Evolutionary conservation across 805 yeast genomes (phyloP), one percentile per base, ranked within the genome.

Genomic region (Diddensiella santjacobensis): DNA sequence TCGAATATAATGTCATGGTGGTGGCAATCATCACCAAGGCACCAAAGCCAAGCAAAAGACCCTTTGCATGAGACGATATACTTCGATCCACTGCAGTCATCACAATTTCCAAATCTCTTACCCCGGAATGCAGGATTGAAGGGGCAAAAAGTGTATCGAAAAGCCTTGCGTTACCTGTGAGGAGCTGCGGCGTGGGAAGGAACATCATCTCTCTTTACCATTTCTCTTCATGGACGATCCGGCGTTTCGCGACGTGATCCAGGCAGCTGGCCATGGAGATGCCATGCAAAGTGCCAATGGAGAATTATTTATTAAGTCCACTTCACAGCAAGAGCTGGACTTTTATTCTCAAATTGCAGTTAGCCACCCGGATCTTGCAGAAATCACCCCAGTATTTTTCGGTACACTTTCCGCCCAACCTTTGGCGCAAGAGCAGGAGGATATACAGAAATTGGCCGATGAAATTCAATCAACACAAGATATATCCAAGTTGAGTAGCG

Each of bases 201-300:
- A n/a, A n/a, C n/a, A n/a, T n/a, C n/a, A n/a, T n/a, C n/a, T n/a
- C n/a, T n/a, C n/a, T n/a, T n/a, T n/a, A n/a, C n/a, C n/a, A n/a
- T n/a, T n/a, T n/a, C n/a, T n/a, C n/a, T n/a, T n/a, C n/a, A n/a
- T 26, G 31, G 31, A 26, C 11, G 31, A 26, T n/a, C 15, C 38
- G 8, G 38, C 15, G 10, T 17, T 35, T 8, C 8, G 15, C 8
- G 15, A 17, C 18, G 65, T 63, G 47, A 87, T 85, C 60, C 84
- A 81, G 66, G 98, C 93, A 2, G 98, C 97, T 0, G 99, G 99
- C 3, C 99, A 91, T 60, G 86, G 74, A 3, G 98, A 96, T 0
- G 77, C 84, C 2, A 57, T 87, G 46, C 76, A 78, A 8, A 80
- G 80, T 53, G 74, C 64, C 4, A 78, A 77, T 36, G 95, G 89